A percentile compares a stretch with the other conserved stretches of the same genome.
Evolutionary conservation across 208 protist species (phyloP).

Genomic region (Tritrichomonas musculus): DNA sequence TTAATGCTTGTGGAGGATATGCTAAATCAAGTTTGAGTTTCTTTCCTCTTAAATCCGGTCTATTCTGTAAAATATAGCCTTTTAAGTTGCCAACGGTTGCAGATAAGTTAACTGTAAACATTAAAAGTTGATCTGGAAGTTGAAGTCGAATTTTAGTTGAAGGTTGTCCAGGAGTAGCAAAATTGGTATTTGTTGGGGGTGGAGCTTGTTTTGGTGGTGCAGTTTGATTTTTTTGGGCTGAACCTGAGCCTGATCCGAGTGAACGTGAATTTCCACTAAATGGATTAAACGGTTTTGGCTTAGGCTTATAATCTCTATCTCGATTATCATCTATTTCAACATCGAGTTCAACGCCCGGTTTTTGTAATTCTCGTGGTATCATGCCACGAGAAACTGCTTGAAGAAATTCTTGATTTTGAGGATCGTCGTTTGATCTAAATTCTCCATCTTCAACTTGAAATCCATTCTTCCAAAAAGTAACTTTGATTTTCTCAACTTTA

Average conservation of each 20-base stretch:
- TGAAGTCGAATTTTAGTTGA: not conserved
- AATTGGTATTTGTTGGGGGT: not conserved
- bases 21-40: not conserved
- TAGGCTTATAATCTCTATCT: not conserved
- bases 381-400: not conserved
- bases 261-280: not conserved
- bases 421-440: not conserved
- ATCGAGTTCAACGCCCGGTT: not conserved
- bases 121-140: not conserved
- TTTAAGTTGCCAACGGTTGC: conserved; percentile 3
- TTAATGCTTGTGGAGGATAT: not conserved
- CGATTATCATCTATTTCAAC: conserved; percentile 23
- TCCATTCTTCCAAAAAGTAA: conserved; percentile 4
- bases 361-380: not conserved
- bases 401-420: not conserved
- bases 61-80: not conserved
- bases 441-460: conserved; percentile 17
- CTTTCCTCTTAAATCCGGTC: not conserved
- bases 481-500: not conserved
- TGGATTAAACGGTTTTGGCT: not conserved
- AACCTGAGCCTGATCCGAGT: not conserved
- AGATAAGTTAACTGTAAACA: not conserved
- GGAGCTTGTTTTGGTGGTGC: not conserved
- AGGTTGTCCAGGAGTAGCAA: not conserved
- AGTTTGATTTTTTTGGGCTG: not conserved